Evolutionary conservation across 306 rosid genomes (phyloP).

Genomic region (Clitoria ternatea): DNA sequence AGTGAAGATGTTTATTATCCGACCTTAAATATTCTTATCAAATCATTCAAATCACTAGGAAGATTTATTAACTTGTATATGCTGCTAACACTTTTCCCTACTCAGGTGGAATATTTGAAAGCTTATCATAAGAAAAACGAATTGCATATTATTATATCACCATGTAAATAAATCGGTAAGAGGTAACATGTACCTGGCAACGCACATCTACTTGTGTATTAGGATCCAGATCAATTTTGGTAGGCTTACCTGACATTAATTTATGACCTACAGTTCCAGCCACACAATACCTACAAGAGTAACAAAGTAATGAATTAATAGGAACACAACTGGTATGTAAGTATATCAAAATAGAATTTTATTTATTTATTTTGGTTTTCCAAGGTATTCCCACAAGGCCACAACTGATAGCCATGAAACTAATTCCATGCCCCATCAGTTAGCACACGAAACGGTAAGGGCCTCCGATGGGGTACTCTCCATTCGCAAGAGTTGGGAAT

Average conservation of each 20-base stretch:
- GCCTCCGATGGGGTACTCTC: no score
- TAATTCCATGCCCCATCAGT: no score
- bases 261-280: slow-evolving; percentile 91
- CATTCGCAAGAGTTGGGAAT: no score
- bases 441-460: no score
- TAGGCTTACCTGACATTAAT: slow-evolving; percentile 70
- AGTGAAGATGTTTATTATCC: neutral
- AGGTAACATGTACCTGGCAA: slow-evolving; percentile 62
- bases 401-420: no score
- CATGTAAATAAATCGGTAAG: neutral
- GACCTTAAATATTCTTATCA: neutral
- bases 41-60: neutral
- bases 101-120: neutral
- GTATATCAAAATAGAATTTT: neutral
- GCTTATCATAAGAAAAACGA: neutral
- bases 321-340: neutral
- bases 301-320: neutral
- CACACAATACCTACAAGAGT: slow-evolving; percentile 59
- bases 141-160: neutral
- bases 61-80: neutral
- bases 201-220: slow-evolving; percentile 68
- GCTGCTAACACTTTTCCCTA: neutral
- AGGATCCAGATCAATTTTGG: slow-evolving; percentile 68
- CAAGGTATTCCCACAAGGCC: no score
- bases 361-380: no score